Conservation (phyloP, 2,329 filamentous ascomycete species). For the Nemania sp. region DNA sequence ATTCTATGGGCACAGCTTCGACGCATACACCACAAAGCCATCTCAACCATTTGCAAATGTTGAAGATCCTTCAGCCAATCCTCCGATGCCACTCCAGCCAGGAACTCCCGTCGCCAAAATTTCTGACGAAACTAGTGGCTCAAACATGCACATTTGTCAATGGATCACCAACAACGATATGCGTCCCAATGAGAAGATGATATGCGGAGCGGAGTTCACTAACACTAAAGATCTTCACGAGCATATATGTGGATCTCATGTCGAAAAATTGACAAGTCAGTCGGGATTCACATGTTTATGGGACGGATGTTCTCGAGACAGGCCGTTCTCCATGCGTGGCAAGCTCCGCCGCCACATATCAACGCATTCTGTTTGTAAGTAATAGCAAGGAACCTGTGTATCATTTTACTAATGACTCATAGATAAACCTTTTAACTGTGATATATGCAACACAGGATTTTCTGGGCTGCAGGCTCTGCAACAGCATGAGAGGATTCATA, state of each 20-base stretch:
- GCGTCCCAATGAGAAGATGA: slow-evolving; percentile 8
- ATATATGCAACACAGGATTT: slow-evolving; percentile 59
- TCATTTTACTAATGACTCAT: slow-evolving; percentile 17
- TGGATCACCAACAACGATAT: slow-evolving; percentile 30
- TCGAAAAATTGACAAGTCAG: slow-evolving; percentile 32
- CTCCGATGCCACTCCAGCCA: neutral
- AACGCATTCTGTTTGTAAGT: slow-evolving; percentile 41
- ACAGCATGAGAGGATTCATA: slow-evolving; percentile 69
- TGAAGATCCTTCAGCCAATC: neutral
- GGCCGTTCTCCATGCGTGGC: slow-evolving; percentile 37
- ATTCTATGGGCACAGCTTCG: slow-evolving; percentile 10
- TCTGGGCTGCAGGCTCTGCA: slow-evolving; percentile 69
- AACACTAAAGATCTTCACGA: slow-evolving; percentile 32
- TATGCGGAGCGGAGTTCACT: slow-evolving; percentile 34
- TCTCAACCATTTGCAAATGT: too few species aligned
- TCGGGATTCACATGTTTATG: slow-evolving; percentile 38
- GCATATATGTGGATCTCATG: slow-evolving; percentile 35
- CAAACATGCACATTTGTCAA: slow-evolving; percentile 28
- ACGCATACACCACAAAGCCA: slow-evolving; percentile 17
- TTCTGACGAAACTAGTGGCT: neutral
- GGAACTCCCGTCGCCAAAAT: neutral
- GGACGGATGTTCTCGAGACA: slow-evolving; percentile 37
- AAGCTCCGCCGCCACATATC: slow-evolving; percentile 40
- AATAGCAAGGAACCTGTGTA: neutral
- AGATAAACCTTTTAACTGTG: slow-evolving; percentile 64